phyloP scores from a whole-genome alignment of 148 eudicot species.

The Silene uniflora region DNA sequence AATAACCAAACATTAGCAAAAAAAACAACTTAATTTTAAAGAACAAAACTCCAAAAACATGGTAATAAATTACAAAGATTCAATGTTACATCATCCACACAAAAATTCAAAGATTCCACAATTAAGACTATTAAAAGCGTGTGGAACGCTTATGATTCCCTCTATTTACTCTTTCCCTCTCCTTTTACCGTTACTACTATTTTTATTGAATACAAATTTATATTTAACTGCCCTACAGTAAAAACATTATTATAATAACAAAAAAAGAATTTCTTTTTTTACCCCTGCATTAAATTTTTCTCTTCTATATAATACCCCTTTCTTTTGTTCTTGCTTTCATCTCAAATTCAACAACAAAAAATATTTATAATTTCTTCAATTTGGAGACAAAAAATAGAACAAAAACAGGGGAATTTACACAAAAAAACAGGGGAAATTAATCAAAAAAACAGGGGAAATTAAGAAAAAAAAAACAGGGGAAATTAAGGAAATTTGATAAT shows the following conservation, averaged over 20 bases:
- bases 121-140: constrained; percentile 3
- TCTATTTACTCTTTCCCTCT: not conserved
- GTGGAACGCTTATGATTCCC: constrained; percentile 10
- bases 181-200: not conserved
- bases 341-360: constrained; percentile 10
- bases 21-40: not conserved
- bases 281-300: not conserved
- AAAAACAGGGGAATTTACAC: not conserved
- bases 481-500: constrained; percentile 2
- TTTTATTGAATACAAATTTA: not conserved
- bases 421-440: not conserved
- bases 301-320: constrained; percentile 13
- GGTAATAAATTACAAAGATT: not conserved
- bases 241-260: not conserved
- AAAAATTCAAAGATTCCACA: constrained; percentile 20
- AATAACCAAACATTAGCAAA: not conserved
- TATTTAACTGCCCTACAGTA: not conserved
- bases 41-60: not conserved
- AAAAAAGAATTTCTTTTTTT: no score
- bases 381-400: not conserved
- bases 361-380: not conserved
- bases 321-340: constrained; percentile 10
- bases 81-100: not conserved
- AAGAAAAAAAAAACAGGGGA: constrained; percentile 13
- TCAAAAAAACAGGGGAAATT: constrained; percentile 16